Evolutionary conservation across 345 rosid species (phyloP).

Genomic region (Rubroshorea leprosula): DNA sequence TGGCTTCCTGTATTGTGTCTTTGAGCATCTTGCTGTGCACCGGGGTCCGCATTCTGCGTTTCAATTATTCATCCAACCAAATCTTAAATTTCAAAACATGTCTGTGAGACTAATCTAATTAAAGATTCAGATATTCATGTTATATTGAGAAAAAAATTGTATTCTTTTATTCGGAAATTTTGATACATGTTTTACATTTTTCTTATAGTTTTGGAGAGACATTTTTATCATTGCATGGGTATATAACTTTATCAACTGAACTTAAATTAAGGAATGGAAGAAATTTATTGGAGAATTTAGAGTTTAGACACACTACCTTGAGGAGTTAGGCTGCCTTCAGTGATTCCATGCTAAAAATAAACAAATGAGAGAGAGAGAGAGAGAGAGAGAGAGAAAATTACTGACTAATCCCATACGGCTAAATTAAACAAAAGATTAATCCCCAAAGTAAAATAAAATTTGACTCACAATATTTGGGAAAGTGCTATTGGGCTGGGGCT

Average conservation of each 20-base stretch:
- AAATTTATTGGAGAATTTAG: background rate
- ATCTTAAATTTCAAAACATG: background rate
- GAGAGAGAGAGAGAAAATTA: background rate
- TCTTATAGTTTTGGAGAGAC: too few species aligned
- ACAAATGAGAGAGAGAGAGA: background rate
- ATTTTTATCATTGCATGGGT: too few species aligned
- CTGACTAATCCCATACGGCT: background rate
- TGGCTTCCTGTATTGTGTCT: conserved; percentile 43
- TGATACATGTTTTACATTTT: too few species aligned
- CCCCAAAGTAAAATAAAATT: background rate
- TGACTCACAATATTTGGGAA: background rate
- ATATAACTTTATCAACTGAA: too few species aligned
- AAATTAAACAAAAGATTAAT: background rate
- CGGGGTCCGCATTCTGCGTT: conserved; percentile 35
- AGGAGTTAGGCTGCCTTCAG: conserved; percentile 52
- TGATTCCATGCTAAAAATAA: conserved; percentile 31
- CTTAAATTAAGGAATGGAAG: too few species aligned
- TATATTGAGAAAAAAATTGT: too few species aligned
- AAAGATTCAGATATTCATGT: too few species aligned
- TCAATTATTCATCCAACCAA: background rate
- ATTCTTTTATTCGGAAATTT: too few species aligned
- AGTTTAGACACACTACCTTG: conserved; percentile 29
- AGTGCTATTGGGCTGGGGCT: conserved; percentile 3
- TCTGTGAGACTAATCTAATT: too few species aligned
- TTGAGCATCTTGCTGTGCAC: conserved; percentile 46